phyloP scores from a whole-genome alignment of 805 yeast species.

The Spathaspora boniae region DNA sequence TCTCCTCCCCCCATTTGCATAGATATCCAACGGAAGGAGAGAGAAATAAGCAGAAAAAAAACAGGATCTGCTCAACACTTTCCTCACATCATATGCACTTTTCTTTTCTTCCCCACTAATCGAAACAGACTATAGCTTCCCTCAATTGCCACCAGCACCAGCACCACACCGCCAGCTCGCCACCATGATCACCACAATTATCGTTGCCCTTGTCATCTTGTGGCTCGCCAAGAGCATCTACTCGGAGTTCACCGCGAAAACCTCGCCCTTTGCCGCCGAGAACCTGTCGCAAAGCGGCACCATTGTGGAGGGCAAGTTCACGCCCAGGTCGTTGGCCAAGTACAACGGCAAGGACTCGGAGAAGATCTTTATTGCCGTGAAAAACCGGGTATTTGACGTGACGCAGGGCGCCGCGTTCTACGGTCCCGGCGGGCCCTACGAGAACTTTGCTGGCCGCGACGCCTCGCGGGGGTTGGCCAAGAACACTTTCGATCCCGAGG shows the following conservation, averaged over 20 bases:
- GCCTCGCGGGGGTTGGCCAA: constrained; percentile 90
- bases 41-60: background rate
- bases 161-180: background rate
- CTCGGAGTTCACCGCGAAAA: constrained; percentile 14
- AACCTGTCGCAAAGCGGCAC: constrained; percentile 21
- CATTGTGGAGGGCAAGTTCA: constrained; percentile 53
- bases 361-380: constrained; percentile 81
- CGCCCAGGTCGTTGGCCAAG: constrained; percentile 68
- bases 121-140: no score
- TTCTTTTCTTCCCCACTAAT: background rate
- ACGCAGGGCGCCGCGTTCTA: constrained; percentile 76
- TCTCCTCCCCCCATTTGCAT: background rate
- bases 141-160: no score
- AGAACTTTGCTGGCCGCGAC: constrained; percentile 93
- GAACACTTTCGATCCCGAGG: constrained; percentile 73
- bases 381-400: constrained; percentile 83
- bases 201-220: constrained; percentile 27
- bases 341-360: constrained; percentile 81
- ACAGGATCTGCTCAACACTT: constrained; percentile 1
- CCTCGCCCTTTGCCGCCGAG: constrained; percentile 24
- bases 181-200: constrained; percentile 24
- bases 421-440: constrained; percentile 95
- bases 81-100: background rate
- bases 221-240: constrained; percentile 30
- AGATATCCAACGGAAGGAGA: background rate